Evolutionary conservation across 257 asterid species (phyloP).

Genomic region (Penstemon barbatus): DNA sequence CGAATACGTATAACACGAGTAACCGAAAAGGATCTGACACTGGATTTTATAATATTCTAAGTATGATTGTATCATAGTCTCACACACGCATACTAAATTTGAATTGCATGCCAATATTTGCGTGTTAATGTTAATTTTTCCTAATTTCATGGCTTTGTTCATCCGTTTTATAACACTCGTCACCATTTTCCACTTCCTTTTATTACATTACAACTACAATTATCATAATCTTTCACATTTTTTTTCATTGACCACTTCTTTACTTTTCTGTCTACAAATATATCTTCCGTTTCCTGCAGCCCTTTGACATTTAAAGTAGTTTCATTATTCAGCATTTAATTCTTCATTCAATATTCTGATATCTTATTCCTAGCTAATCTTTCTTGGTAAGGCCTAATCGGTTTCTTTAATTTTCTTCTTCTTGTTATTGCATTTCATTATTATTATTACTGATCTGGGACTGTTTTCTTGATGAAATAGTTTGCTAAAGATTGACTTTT

Average conservation of each 20-base stretch:
- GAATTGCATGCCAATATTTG: conserved; percentile 24
- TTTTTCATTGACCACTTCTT: conserved; percentile 12
- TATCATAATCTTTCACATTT: conserved; percentile 8
- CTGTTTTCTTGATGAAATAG: background rate
- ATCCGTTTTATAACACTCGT: conserved; percentile 16
- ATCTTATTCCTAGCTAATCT: background rate
- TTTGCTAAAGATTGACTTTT: conserved; percentile 5
- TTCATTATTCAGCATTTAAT: conserved; percentile 18
- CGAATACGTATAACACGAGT: no score
- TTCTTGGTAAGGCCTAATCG: conserved; percentile 17
- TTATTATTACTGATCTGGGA: conserved; percentile 13
- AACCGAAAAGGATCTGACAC: no score
- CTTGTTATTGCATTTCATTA: conserved; percentile 21
- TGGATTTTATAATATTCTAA: no score
- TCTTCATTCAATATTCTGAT: conserved; percentile 13
- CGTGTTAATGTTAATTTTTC: conserved; percentile 25
- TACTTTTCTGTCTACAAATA: background rate
- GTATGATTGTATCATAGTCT: background rate
- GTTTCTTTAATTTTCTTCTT: background rate
- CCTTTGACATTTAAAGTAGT: conserved; percentile 12
- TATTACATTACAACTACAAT: conserved; percentile 23
- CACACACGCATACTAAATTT: conserved; percentile 21
- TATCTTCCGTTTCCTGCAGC: conserved; percentile 21
- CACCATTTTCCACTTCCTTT: conserved; percentile 47
- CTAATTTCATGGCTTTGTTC: conserved; percentile 34